Evolutionary conservation across 306 rosid species (phyloP), one percentile per base, ranked within the genome.

Genomic region (Vigna unguiculata): DNA sequence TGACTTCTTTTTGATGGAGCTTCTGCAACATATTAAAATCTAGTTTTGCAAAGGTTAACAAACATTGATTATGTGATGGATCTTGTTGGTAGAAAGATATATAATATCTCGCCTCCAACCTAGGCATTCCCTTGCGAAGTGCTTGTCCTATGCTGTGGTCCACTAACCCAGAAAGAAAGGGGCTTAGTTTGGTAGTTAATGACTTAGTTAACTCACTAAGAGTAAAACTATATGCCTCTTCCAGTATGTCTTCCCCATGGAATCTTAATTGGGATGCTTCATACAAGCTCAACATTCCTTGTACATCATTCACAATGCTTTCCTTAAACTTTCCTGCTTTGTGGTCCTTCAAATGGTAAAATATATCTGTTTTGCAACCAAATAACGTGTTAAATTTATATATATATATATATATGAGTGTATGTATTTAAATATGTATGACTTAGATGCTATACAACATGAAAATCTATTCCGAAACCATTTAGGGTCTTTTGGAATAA

Each of bases 21-120:
- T 71, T 71, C 6, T 90, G 91, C 0, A 90, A 46, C 7, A 72
- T 10, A 54, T 85, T 90, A 76, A 86, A 90, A 67, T 90, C 90
- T 12, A 86, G 6, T 59, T 78, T 90, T 3, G 88, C 88, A 41
- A 90, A 72, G 1, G 66, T 74, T 7, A 88, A 62, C 19, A 90
- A 70, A 54, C 10, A 45, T 40, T 72, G 25, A 32, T 74, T 58
- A 7, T 81, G 86, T 0, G 87, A 83, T 16, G 88, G 75, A 11
- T 84, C 52, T 43, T 86, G 53, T 1, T 84, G 83, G 57, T 90
- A 90, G 14, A 75, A 51, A 1, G 82, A 68, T 1, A 88, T 75
- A 46, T 78, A 83, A 24, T 70, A 14, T 24, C 74, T 73, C 1
- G 92, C 84, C 48, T 73, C 84, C 2, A 84, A 9, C 69, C 92